Evolutionary conservation across 306 rosid species (phyloP), one percentile per base, ranked within the genome.

Genomic region (Mimosa pudica): DNA sequence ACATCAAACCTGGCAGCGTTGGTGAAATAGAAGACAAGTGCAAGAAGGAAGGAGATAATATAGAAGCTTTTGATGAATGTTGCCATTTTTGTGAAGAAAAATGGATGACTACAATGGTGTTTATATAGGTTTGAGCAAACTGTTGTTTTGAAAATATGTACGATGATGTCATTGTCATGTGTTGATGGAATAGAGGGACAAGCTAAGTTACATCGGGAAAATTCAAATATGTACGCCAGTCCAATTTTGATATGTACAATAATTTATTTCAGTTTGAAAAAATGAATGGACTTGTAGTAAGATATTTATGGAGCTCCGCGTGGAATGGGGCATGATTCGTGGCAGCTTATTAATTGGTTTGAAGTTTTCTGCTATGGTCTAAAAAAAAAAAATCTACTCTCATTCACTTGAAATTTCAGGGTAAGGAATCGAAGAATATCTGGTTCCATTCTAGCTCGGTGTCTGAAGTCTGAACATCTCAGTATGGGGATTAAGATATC

Each of bases 1-100:
- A 93, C 67, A 14, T 76, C 54, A 71, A 90, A 86, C 5, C 5
- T 75, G 41, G 84, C 87, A 0, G 85, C 89, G 20, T 47, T 70
- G 1, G 87, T 38, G 13, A 75, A 18, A 6, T 73, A 66, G 7
- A 75, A 48, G 73, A 38, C 78, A 18, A 78, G 6, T 38, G 83
- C 77, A 3, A 87, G 32, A n/a, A 87, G 83, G 73, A 80, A 60
- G 5, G 44, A 64, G 5, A 42, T 41, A 1, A 71, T 2, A n/a
- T 45, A 63, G 16, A 84, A 35, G 64, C 3, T 66, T 80, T 24
- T 82, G 46, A 42, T 47, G 54, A 57, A 17, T 8, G 69, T 45
- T 24, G 30, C 30, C 85, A 82, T 87, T 41, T 24, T 24, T 20
- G 35, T 30, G 71, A 66, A 24, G n/a, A 70, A 33, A 38, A 73